Percentiles rank a stretch among this genome's conserved stretches.
phyloP scores from a whole-genome alignment of 2,329 filamentous ascomycete species.

The Colletotrichum theobromicola region DNA sequence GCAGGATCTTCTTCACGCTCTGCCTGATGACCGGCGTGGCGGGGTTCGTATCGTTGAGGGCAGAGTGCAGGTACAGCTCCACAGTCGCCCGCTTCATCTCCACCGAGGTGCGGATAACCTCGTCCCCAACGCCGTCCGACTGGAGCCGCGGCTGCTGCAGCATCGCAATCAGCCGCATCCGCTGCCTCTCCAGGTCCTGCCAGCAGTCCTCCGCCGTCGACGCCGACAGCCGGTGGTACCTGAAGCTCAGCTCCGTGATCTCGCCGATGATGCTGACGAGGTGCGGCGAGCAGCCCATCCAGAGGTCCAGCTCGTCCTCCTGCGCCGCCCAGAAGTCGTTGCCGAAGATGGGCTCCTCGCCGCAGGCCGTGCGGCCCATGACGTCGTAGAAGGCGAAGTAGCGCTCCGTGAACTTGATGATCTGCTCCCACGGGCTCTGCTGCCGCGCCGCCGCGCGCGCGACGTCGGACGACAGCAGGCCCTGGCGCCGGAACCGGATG shows the following conservation, averaged over 20 bases:
- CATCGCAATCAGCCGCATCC: not conserved
- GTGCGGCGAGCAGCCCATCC: slow-evolving; percentile 49
- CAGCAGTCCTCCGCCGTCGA: slow-evolving; percentile 6
- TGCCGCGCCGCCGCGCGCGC: not conserved
- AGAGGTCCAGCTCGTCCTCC: slow-evolving; percentile 40
- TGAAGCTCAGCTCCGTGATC: slow-evolving; percentile 45
- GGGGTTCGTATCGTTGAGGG: slow-evolving; percentile 42
- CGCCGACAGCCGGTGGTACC: slow-evolving; percentile 26
- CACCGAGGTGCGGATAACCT: slow-evolving; percentile 36
- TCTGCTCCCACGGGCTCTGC: slow-evolving; percentile 23
- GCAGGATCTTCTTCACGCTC: slow-evolving; percentile 36
- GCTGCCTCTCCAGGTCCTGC: slow-evolving; percentile 12
- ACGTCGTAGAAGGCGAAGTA: slow-evolving; percentile 53
- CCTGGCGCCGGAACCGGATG: slow-evolving; percentile 37
- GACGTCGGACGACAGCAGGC: not conserved
- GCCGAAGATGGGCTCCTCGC: slow-evolving; percentile 45
- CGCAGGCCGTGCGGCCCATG: slow-evolving; percentile 50
- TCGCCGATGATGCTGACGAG: slow-evolving; percentile 44
- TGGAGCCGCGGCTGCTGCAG: slow-evolving; percentile 3
- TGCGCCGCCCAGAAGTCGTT: slow-evolving; percentile 45
- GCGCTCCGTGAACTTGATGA: slow-evolving; percentile 34
- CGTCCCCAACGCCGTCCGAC: slow-evolving; percentile 30
- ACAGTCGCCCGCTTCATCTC: slow-evolving; percentile 47
- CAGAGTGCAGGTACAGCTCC: slow-evolving; percentile 45
- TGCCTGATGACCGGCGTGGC: slow-evolving; percentile 29